Base-by-base conservation (phyloP, 257 asterid genomes). In the Lavandula angustifolia region DNA sequence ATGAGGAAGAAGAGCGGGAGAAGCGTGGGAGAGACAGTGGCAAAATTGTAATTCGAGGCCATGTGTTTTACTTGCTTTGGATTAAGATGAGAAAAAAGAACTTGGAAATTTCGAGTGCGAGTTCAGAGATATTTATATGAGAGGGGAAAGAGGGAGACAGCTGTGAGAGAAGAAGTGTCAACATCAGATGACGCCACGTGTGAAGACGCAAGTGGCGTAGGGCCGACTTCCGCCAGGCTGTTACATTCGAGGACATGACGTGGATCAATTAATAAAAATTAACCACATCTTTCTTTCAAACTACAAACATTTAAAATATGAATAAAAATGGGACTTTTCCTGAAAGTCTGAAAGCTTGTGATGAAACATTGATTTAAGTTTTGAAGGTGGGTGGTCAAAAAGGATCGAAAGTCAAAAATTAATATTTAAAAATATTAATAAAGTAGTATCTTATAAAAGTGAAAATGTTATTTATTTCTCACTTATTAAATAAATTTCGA, bases 211-310 rank as follows among this genome's bases (percentile, higher is more conserved):
- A 72, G 43, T 72, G 68, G 80, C 16, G 1, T 0, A 8, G 27
- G 16, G 3, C 50, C 47, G 29, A 37, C 62, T 27, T 27, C 44
- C 75, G 78, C 81, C 85, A 77, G 88, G 67, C 83, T 79, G 83
- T 78, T 50, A 14, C 60, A 29, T 37, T 63, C 58, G 4, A 16
- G 14, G 50, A 16, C 22, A 18, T 76, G 80, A 77, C 79, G 72
- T 80, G 76, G 70, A 63, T 42, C 9, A 0, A 2, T 7, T 35
- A 4, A 22, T 22, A 0, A 22, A 22, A 22, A 22, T 22, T 22
- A 22, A 22, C 42, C 42, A 37, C 42, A 37, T 37, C 8, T 37
- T 7, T 37, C 42, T 3, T 37, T 7, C 42, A 22, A 22, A 22
- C 2, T 22, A 22, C 27, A 22, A 22, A 22, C 27, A 7, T 37